phyloP scores from a whole-genome alignment of 192 early-diverging fungal species.

The Rhizoclosmatium globosum region DNA sequence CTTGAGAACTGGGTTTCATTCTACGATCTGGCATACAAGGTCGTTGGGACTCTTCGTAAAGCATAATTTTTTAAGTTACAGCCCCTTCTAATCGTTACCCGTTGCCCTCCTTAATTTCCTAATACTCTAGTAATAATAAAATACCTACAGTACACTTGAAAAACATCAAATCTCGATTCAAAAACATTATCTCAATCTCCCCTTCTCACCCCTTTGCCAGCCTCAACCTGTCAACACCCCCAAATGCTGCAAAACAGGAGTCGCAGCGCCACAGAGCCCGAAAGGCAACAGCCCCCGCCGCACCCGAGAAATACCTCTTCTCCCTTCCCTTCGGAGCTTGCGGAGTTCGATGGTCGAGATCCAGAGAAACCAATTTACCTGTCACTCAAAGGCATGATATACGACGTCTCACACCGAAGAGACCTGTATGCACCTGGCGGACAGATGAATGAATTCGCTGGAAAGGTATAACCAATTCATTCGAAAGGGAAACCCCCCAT shows the following conservation, averaged over 20 bases:
- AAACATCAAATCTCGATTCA: no score
- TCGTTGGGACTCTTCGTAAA: slow-evolving; percentile 64
- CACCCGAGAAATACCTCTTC: background rate
- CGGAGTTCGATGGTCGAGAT: background rate
- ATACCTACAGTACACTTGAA: no score
- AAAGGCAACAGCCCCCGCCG: background rate
- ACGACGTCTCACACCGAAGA: background rate
- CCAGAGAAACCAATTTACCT: background rate
- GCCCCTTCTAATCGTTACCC: no score
- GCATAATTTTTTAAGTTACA: no score
- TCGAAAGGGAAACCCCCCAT: no score
- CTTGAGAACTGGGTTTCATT: slow-evolving; percentile 77
- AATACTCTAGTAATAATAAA: no score
- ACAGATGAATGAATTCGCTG: background rate
- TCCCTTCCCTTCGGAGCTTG: background rate
- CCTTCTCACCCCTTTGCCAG: no score
- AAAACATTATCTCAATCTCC: no score
- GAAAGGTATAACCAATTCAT: background rate
- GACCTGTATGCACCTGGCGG: slow-evolving; percentile 5
- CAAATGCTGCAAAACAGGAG: background rate
- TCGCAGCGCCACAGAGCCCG: background rate
- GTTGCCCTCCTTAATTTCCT: no score
- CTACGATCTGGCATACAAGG: slow-evolving; percentile 75
- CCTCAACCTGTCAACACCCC: no score
- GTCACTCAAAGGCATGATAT: background rate